These are phyloP conservation scores for Phlyctochytrium planicorne DNA, from an alignment of 192 early-diverging fungal genomes.

Conservation along the genomic window DNA sequence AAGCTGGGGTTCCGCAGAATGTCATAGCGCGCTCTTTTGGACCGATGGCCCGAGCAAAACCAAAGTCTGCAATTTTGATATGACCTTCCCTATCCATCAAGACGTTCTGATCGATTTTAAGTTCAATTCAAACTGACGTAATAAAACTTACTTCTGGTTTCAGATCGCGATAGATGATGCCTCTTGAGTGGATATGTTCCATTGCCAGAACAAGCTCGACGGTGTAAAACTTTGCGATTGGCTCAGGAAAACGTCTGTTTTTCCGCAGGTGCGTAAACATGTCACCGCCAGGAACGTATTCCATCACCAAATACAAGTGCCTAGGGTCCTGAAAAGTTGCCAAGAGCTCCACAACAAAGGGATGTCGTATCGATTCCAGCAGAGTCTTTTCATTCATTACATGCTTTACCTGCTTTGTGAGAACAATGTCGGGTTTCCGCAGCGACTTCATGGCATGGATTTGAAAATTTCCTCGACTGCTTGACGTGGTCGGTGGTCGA, in stretches of 20 bases:
- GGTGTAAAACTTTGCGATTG: conserved; percentile 66
- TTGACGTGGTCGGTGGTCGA: not conserved
- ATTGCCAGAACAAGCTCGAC: conserved; percentile 63
- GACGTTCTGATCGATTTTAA: conserved; percentile 44
- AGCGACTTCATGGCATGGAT: conserved; percentile 43
- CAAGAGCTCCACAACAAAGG: conserved; percentile 38
- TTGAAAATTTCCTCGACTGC: not conserved
- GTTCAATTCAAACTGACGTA: not conserved
- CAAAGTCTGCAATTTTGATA: conserved; percentile 72
- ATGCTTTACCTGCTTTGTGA: conserved; percentile 42
- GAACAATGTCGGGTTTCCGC: conserved; percentile 38
- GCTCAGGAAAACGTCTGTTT: conserved; percentile 55
- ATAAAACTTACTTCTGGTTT: conserved; percentile 53
- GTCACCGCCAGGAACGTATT: conserved; percentile 60
- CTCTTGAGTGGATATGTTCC: conserved; percentile 69
- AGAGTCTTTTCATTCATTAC: conserved; percentile 44
- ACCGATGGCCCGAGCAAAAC: conserved; percentile 64
- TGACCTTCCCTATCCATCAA: conserved; percentile 63
- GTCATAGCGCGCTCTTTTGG: conserved; percentile 41
- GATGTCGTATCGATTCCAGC: conserved; percentile 26
- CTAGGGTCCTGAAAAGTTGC: conserved; percentile 38
- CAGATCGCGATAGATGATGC: conserved; percentile 69
- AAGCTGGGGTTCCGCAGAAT: conserved; percentile 85
- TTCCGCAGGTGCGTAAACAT: conserved; percentile 77
- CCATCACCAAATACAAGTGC: conserved; percentile 40